These are phyloP conservation scores for Penicillium decumbens DNA, from an alignment of 2,329 filamentous ascomycete genomes.

Conservation along the genomic window DNA sequence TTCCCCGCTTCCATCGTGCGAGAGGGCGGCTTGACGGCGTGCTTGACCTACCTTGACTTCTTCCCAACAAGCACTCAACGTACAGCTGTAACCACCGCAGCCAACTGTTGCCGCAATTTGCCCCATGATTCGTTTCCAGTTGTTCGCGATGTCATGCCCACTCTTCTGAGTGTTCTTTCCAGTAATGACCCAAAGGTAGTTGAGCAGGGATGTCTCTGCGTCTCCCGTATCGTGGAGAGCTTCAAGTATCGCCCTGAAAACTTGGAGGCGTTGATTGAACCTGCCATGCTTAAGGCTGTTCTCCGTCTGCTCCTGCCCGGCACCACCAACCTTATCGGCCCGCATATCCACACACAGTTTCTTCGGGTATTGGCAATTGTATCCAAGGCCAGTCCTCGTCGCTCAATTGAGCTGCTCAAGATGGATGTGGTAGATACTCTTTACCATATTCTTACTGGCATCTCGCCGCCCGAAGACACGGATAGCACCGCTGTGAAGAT, in stretches of 20 bases:
- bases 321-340: slow-evolving; percentile 89
- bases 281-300: slow-evolving; percentile 78
- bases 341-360: slow-evolving; percentile 94
- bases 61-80: slow-evolving; percentile 96
- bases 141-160: slow-evolving; percentile 94
- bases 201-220: slow-evolving; percentile 91
- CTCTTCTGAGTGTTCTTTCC: slow-evolving; percentile 78
- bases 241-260: slow-evolving; percentile 85
- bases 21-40: slow-evolving; percentile 92
- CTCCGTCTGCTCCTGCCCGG: slow-evolving; percentile 84
- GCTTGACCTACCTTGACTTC: slow-evolving; percentile 91
- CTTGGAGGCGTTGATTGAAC: slow-evolving; percentile 85
- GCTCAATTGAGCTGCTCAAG: slow-evolving; percentile 87
- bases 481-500: slow-evolving; percentile 57
- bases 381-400: slow-evolving; percentile 76
- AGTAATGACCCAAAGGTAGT: slow-evolving; percentile 96
- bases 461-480: slow-evolving; percentile 80
- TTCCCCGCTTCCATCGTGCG: slow-evolving; percentile 93
- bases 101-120: slow-evolving; percentile 96
- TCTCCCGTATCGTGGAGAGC: slow-evolving; percentile 93
- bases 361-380: slow-evolving; percentile 86
- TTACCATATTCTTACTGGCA: slow-evolving; percentile 93
- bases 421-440: slow-evolving; percentile 96
- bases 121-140: slow-evolving; percentile 88
- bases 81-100: slow-evolving; percentile 92